These are phyloP conservation scores for Comarum palustre DNA, from an alignment of 306 rosid genomes.

Conservation along the genomic window DNA sequence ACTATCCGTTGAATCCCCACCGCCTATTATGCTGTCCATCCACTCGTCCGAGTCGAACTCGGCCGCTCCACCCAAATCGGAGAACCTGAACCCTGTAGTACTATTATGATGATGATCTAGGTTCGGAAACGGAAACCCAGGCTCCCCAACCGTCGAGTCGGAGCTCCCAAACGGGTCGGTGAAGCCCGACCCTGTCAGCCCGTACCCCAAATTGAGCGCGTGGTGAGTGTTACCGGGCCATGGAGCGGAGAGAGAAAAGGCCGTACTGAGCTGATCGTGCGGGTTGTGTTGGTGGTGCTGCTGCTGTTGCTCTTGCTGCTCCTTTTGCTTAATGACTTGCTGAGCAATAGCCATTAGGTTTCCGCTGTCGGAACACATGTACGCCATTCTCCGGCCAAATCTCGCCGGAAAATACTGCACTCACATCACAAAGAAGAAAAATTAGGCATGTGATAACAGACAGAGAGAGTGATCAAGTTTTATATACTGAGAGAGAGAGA, in stretches of 20 bases:
- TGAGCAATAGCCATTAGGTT: constrained; percentile 99
- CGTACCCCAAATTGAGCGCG: constrained; percentile 45
- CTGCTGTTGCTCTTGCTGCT: constrained; percentile 75
- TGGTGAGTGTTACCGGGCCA: constrained; percentile 47
- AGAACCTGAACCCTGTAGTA: constrained; percentile 55
- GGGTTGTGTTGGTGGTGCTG: constrained; percentile 40
- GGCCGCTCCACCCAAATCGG: constrained; percentile 51
- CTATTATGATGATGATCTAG: constrained; percentile 42
- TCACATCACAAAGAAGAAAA: constrained; percentile 33
- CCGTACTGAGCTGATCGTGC: constrained; percentile 35
- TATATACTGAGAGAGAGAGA: not conserved
- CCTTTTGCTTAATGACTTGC: constrained; percentile 88
- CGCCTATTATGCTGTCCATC: constrained; percentile 83
- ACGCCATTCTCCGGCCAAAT: constrained; percentile 71
- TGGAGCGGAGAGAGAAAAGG: constrained; percentile 54
- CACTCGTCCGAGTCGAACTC: constrained; percentile 95
- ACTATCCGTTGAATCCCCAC: constrained; percentile 75
- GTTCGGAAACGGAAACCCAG: constrained; percentile 59
- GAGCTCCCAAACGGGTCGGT: constrained; percentile 67
- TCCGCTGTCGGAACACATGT: constrained; percentile 91
- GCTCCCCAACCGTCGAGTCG: constrained; percentile 36
- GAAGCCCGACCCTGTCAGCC: constrained; percentile 47
- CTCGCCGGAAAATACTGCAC: constrained; percentile 42
- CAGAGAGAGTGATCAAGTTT: not conserved
- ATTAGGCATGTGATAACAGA: not conserved